phyloP scores from a whole-genome alignment of 768 basidiomycete genomes.

The Leccinum fibrillosum region DNA sequence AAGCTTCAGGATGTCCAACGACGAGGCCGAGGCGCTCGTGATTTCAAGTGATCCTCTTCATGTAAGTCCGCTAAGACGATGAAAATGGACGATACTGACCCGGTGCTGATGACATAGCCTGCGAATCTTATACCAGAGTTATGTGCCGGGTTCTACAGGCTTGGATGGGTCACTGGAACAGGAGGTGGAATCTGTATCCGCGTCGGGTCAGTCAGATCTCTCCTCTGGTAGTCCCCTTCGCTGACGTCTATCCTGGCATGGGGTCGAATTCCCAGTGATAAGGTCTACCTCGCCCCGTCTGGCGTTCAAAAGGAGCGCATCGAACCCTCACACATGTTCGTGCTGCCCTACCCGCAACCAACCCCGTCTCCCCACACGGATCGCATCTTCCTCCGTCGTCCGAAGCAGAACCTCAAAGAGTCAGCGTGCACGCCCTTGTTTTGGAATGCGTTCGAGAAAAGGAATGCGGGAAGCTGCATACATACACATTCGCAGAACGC shows the following conservation, averaged over 20 bases:
- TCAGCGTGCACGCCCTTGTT: slow-evolving; percentile 88
- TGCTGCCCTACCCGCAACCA: slow-evolving; percentile 73
- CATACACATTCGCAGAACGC: slow-evolving; percentile 91
- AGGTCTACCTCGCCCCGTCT: slow-evolving; percentile 83
- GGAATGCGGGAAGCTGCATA: slow-evolving; percentile 81
- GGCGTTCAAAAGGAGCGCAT: slow-evolving; percentile 92
- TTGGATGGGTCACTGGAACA: slow-evolving; percentile 93
- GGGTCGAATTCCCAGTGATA: slow-evolving; percentile 44
- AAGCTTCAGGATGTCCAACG: slow-evolving; percentile 15
- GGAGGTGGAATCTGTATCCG: slow-evolving; percentile 80
- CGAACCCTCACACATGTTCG: slow-evolving; percentile 79
- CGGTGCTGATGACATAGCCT: slow-evolving; percentile 45
- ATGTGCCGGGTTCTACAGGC: slow-evolving; percentile 77
- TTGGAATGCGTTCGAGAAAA: slow-evolving; percentile 85
- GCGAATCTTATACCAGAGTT: slow-evolving; percentile 90
- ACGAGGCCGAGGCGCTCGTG: slow-evolving; percentile 48
- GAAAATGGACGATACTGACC: background rate
- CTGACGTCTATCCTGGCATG: background rate
- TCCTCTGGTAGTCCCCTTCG: background rate
- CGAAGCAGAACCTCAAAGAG: slow-evolving; percentile 69
- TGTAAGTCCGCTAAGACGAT: slow-evolving; percentile 34
- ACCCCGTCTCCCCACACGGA: slow-evolving; percentile 58
- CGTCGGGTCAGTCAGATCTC: slow-evolving; percentile 44
- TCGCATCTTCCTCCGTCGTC: slow-evolving; percentile 75
- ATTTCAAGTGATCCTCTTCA: slow-evolving; percentile 60